Evolutionary conservation across 495 filamentous ascomycete genomes (phyloP), one percentile per base, ranked within the genome.

Genomic region (Neurospora pannonica): DNA sequence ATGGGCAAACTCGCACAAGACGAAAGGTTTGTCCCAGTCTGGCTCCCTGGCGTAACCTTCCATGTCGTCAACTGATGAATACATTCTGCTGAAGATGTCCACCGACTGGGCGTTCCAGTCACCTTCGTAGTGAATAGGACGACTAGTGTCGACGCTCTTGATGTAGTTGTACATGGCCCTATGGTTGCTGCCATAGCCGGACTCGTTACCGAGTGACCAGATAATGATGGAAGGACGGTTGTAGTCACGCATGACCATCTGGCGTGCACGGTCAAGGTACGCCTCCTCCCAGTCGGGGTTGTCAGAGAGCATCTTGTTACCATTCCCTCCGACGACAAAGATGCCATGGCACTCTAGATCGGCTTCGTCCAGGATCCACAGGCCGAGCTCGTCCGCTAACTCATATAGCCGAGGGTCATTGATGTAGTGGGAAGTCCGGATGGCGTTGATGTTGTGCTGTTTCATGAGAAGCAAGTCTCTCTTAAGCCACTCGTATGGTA

Each of bases 291-390:
- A 94, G 3, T 87, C 86, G 0, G 90, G 90, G 74, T 93, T 92
- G 76, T 93, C 86, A 0, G 89, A 89, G 2, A 88, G 82, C 76
- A 83, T 91, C 46, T 84, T 81, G 3, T 84, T 85, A 36, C 83
- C 81, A 48, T 85, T 78, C 11, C 81, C 83, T 31, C 86, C 86
- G 38, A 88, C 84, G 39, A 84, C 81, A 67, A 86, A 86, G 60
- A 93, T 89, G 0, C 92, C 91, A 73, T 92, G 91, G 75, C 90
- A 93, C 80, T 93, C 92, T 0, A 93, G 86, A 78, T 93, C 92
- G 0, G 89, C 90, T 80, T 94, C 92, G 71, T 92, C 91, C 72
- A 93, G 85, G 17, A 94, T 85, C 85, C 89, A 93, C 21, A 94
- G 82, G 0, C 92, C 92, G 42, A 93, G 81, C 76, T 92, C 89